Conservation (phyloP, 2,329 filamentous ascomycete species). For the Cladobotryum mycophilum region DNA sequence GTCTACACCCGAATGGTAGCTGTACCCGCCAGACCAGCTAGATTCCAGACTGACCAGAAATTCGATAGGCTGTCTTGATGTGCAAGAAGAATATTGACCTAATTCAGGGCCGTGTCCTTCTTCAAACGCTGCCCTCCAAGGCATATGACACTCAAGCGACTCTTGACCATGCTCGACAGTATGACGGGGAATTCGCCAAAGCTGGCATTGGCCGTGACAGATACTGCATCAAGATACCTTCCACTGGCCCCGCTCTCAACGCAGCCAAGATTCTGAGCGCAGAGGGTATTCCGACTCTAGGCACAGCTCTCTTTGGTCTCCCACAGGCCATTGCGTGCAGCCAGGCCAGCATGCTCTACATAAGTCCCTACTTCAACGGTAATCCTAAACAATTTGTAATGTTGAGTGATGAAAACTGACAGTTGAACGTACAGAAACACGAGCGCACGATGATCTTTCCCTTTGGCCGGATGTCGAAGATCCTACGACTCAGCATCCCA, state of each 20-base stretch:
- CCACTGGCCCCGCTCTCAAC: slow-evolving; percentile 40
- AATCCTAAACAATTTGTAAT: slow-evolving; percentile 7
- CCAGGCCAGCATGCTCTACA: slow-evolving; percentile 40
- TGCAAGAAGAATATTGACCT: slow-evolving; percentile 26
- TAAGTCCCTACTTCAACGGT: slow-evolving; percentile 46
- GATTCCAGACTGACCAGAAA: not conserved
- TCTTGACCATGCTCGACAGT: slow-evolving; percentile 39
- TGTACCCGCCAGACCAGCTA: too few relatives aligned
- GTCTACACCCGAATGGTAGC: slow-evolving; percentile 41
- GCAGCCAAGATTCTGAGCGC: slow-evolving; percentile 35
- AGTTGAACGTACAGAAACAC: slow-evolving; percentile 27
- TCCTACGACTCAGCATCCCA: slow-evolving; percentile 41
- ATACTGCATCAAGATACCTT: slow-evolving; percentile 47
- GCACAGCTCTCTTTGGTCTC: slow-evolving; percentile 41
- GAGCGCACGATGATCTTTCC: slow-evolving; percentile 35
- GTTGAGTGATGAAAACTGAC: not conserved
- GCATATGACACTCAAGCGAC: slow-evolving; percentile 40
- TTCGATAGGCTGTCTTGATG: slow-evolving; percentile 35
- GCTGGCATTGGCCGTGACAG: slow-evolving; percentile 39
- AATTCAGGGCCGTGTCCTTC: slow-evolving; percentile 39
- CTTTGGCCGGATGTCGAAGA: slow-evolving; percentile 43
- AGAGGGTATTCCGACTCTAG: slow-evolving; percentile 42
- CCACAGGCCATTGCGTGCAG: slow-evolving; percentile 43
- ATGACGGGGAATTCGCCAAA: slow-evolving; percentile 39
- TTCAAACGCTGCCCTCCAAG: slow-evolving; percentile 41